Evolutionary conservation across 2,329 filamentous ascomycete species (phyloP).

Genomic region (Sporothrix phasma): DNA sequence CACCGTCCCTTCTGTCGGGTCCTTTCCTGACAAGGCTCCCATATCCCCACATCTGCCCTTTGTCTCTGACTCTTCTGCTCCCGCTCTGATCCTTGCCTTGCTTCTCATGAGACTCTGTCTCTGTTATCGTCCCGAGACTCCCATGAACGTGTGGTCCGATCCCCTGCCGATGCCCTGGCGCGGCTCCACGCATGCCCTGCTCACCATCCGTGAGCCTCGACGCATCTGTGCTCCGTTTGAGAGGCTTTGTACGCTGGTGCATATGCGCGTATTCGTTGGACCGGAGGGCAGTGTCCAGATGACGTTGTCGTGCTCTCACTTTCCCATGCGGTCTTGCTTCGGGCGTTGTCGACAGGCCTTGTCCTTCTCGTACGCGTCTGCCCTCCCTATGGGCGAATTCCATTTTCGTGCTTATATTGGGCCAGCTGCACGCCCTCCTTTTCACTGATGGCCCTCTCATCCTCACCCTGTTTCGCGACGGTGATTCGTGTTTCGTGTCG

Average conservation of each 20-base stretch:
- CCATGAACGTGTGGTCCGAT: constrained; percentile 1
- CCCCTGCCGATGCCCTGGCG: background rate
- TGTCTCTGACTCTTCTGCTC: background rate
- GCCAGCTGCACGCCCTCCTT: background rate
- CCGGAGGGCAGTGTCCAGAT: background rate
- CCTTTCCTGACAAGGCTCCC: background rate
- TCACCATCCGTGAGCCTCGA: background rate
- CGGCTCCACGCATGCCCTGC: background rate
- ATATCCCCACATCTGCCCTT: background rate
- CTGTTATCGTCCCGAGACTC: background rate
- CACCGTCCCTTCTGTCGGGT: background rate
- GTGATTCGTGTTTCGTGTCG: background rate
- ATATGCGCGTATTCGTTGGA: background rate
- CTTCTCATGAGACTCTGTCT: background rate
- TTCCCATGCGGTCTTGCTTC: background rate
- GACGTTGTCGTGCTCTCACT: background rate
- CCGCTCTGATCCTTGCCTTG: background rate
- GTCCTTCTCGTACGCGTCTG: background rate
- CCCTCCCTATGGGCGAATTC: background rate
- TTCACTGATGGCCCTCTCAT: background rate
- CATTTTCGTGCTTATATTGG: constrained; percentile 6
- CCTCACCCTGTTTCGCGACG: background rate
- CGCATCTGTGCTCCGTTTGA: background rate
- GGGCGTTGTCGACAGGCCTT: background rate
- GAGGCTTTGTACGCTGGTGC: background rate